Evolutionary conservation across 2,329 filamentous ascomycete genomes (phyloP).

Genomic region (Bipolaris bicolor): DNA sequence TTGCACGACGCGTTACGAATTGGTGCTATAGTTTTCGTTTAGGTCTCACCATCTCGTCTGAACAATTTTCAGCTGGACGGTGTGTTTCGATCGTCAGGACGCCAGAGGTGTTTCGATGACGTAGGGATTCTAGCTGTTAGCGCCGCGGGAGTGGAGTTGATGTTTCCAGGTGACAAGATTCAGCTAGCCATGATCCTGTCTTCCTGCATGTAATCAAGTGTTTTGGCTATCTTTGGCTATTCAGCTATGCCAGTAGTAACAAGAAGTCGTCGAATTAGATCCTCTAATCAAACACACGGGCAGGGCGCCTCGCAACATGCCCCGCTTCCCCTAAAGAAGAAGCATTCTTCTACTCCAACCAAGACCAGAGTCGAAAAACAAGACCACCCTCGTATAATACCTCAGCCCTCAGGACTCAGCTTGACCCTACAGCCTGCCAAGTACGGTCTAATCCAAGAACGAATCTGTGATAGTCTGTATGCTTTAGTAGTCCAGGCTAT

Average conservation of each 20-base stretch:
- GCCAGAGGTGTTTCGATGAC: neutral
- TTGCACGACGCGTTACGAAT: neutral
- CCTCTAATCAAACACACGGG: neutral
- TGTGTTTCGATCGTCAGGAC: neutral
- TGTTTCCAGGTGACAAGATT: neutral
- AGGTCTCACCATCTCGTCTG: neutral
- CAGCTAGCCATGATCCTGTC: neutral
- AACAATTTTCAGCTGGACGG: neutral
- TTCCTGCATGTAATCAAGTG: neutral
- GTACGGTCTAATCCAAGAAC: conserved; percentile 87
- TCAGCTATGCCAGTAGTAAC: conserved; percentile 1
- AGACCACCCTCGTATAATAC: conserved; percentile 18
- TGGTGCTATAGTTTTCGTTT: neutral
- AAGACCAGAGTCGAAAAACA: conserved; percentile 16
- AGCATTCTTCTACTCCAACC: neutral
- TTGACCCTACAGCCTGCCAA: conserved; percentile 31
- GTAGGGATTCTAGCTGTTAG: neutral
- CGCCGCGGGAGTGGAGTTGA: neutral
- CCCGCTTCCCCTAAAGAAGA: conserved; percentile 6
- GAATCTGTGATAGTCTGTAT: conserved; percentile 76
- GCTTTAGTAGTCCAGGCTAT: conserved; percentile 81
- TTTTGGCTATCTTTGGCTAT: neutral
- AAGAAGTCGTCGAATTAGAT: conserved; percentile 2
- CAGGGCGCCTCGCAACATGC: neutral
- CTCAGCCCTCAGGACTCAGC: conserved; percentile 25